Conservation (phyloP, 2,329 filamentous ascomycete species). For the Epichloe gansuensis region DNA sequence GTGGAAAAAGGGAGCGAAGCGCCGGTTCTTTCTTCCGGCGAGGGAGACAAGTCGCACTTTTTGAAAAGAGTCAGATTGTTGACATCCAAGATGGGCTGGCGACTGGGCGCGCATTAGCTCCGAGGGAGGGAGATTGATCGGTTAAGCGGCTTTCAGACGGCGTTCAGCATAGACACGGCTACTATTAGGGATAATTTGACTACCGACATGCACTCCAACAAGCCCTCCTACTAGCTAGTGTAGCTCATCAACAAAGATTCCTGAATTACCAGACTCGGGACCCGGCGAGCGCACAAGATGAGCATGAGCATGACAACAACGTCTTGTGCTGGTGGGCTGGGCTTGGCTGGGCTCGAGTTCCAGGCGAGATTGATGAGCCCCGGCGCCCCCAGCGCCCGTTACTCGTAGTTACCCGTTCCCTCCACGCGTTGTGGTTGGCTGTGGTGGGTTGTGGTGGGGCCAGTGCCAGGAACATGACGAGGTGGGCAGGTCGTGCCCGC, state of each 20-base stretch:
- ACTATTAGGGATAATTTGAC: background rate
- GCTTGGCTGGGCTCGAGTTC: background rate
- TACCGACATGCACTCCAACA: background rate
- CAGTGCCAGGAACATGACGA: background rate
- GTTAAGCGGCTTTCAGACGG: conserved; percentile 1
- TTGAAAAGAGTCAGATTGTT: background rate
- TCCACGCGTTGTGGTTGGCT: too few relatives aligned
- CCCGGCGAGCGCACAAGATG: background rate
- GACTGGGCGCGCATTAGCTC: background rate
- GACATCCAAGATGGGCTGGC: background rate
- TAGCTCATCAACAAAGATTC: too few relatives aligned
- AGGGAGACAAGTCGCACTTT: background rate
- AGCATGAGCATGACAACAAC: background rate
- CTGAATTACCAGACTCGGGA: background rate
- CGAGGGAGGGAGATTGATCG: conserved; percentile 6
- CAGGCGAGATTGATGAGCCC: background rate
- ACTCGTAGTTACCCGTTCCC: too few relatives aligned
- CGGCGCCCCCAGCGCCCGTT: too few relatives aligned
- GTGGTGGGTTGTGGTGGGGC: background rate
- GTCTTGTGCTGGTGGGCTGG: too few relatives aligned
- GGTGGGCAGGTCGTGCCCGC: background rate
- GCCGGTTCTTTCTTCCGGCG: background rate
- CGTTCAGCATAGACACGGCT: conserved; percentile 1
- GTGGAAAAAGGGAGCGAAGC: background rate
- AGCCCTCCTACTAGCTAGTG: background rate